Conservation (phyloP, 2,329 filamentous ascomycete species). For the Calycina herbarum region DNA sequence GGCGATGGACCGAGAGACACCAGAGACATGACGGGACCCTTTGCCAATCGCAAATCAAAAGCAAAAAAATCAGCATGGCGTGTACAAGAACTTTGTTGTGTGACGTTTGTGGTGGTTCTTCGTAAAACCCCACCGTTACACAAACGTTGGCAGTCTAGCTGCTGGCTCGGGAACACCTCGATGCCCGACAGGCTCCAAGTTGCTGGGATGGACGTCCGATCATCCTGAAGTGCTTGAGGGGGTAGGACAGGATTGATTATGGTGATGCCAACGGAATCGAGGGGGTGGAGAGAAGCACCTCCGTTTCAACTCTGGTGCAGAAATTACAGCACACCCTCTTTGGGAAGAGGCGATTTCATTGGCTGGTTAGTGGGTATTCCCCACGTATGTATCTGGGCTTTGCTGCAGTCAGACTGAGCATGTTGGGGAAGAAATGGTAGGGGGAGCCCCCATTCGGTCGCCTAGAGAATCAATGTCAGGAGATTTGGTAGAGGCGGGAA, state of each 20-base stretch:
- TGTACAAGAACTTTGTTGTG: conserved; percentile 1
- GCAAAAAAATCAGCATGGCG: not conserved
- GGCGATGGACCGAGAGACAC: not conserved
- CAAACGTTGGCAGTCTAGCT: conserved; percentile 2
- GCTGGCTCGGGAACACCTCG: not conserved
- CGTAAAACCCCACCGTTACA: conserved; percentile 10
- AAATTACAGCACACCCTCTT: not conserved
- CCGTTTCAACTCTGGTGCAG: conserved; percentile 6
- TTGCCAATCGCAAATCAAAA: not conserved
- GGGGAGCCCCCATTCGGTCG: not conserved
- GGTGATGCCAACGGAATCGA: not conserved
- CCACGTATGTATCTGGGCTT: not conserved
- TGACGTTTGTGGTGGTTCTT: conserved; percentile 5
- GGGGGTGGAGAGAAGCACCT: not conserved
- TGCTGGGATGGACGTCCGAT: conserved; percentile 1
- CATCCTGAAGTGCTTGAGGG: not conserved
- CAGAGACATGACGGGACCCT: not conserved
- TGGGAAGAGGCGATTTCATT: not conserved
- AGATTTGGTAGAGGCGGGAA: too few relatives aligned
- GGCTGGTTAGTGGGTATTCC: not conserved
- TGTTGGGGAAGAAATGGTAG: not conserved
- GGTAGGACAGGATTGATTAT: not conserved
- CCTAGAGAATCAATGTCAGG: not conserved
- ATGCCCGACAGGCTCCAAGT: not conserved
- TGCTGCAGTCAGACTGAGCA: conserved; percentile 3